Evolutionary conservation across 208 protist species (phyloP), one percentile per base, ranked within the genome.

Genomic region (Trypanosoma grayi): DNA sequence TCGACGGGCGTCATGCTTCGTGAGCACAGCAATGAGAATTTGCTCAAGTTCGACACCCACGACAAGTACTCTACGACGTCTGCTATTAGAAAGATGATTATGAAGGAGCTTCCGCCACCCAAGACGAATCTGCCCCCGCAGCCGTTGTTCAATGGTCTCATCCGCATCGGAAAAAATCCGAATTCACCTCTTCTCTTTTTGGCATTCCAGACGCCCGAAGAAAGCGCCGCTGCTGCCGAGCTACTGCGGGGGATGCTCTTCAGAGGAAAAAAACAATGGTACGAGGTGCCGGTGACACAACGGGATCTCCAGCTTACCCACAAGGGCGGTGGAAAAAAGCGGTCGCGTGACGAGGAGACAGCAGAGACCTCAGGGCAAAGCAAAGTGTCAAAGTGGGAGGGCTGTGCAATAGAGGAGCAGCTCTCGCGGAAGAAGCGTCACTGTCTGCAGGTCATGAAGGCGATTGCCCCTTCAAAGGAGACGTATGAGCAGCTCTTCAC

Each of bases 111-210:
- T 31, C 64, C 48, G 13, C 54, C 60, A n/a, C 55, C 54, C 9
- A 80, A 63, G 39, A 66, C 52, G 30, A 73, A 73, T 33, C 45
- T 46, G 5, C 76, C 68, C 4, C 65, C 70, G 22, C 30, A 76
- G 48, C 77, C 86, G 24, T 66, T 94, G 16, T 80, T 96, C 25
- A 77, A 70, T 6, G 90, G 90, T 0, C 47, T 96, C 10, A 37
- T 83, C 6, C 85, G 90, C 37, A 92, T 94, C 62, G 87, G 83
- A 56, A 96, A 96, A 71, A 96, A 92, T 60, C 90, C 90, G 0
- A 83, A 81, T 53, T 86, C 64, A 18, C 46, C 73, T 24, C 72
- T 77, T 48, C 40, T 93, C 20, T 96, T 91, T 59, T 69, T 96
- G 57, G 84, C 90, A 18, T 96, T 96, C 56, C 66, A 75, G 27